These are phyloP conservation scores for Jackrogersella multiformis DNA, from an alignment of 495 filamentous ascomycete genomes.

Conservation along the genomic window DNA sequence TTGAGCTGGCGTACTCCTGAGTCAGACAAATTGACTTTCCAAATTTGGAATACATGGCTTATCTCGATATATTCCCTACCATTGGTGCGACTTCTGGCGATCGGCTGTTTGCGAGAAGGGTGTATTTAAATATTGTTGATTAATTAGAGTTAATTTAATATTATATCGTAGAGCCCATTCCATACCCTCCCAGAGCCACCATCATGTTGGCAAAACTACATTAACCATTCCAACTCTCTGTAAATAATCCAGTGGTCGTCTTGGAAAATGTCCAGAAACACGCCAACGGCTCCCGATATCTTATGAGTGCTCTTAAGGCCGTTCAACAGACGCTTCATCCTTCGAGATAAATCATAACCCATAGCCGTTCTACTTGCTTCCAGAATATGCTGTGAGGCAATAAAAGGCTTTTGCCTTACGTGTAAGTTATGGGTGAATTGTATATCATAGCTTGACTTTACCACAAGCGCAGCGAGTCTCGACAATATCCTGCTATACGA, in stretches of 20 bases:
- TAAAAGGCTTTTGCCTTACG: neutral
- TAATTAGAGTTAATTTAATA: too few relatives aligned
- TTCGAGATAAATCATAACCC: too few relatives aligned
- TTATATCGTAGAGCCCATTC: too few relatives aligned
- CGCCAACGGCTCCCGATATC: too few relatives aligned
- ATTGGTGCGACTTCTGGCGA: neutral
- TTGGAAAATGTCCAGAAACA: too few relatives aligned
- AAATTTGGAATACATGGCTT: conserved; percentile 1
- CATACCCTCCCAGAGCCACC: too few relatives aligned
- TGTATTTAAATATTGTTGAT: neutral
- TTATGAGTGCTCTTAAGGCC: too few relatives aligned
- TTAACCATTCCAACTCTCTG: too few relatives aligned
- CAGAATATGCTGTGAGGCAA: neutral
- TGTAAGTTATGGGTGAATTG: neutral
- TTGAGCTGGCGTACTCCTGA: neutral
- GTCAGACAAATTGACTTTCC: conserved; percentile 4
- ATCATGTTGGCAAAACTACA: too few relatives aligned
- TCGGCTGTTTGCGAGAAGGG: neutral
- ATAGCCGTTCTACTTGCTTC: neutral
- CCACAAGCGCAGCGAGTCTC: neutral
- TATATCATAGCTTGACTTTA: neutral
- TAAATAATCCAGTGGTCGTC: too few relatives aligned
- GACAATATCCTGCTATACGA: neutral
- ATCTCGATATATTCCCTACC: conserved; percentile 2
- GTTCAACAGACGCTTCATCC: too few relatives aligned